Conservation (phyloP, 202 grass and related monocot species). For the Brachypodium distachyon region DNA sequence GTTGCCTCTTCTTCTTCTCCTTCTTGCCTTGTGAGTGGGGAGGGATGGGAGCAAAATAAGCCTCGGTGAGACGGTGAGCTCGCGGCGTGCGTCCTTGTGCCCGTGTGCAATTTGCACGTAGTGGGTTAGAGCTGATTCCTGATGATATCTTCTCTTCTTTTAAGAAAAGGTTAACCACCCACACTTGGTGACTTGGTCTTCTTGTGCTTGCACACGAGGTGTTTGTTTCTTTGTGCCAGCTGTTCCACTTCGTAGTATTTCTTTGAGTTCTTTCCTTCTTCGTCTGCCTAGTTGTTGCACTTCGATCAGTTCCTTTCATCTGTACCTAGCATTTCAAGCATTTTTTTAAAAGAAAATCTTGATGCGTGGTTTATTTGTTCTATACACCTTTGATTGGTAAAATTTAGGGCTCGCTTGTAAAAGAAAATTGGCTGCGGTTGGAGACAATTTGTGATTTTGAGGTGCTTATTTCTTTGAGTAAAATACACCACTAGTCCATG, state of each 20-base stretch:
- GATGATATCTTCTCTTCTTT: background rate
- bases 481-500: too few relatives aligned
- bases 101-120: background rate
- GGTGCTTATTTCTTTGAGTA: background rate
- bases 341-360: too few relatives aligned
- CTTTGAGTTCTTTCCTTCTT: too few relatives aligned
- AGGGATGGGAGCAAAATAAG: background rate
- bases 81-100: background rate
- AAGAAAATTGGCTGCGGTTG: too few relatives aligned
- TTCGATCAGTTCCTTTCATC: background rate
- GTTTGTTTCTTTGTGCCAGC: background rate
- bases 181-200: background rate
- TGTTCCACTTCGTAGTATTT: background rate
- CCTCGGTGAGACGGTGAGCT: background rate
- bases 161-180: background rate
- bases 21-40: background rate
- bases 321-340: background rate
- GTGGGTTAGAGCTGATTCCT: background rate
- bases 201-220: background rate
- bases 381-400: too few relatives aligned
- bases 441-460: background rate
- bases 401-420: too few relatives aligned
- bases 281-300: background rate
- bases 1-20: background rate
- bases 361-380: too few relatives aligned